Evolutionary conservation across 495 filamentous ascomycete species (phyloP).

Genomic region (Penicillium atrosanguineum): DNA sequence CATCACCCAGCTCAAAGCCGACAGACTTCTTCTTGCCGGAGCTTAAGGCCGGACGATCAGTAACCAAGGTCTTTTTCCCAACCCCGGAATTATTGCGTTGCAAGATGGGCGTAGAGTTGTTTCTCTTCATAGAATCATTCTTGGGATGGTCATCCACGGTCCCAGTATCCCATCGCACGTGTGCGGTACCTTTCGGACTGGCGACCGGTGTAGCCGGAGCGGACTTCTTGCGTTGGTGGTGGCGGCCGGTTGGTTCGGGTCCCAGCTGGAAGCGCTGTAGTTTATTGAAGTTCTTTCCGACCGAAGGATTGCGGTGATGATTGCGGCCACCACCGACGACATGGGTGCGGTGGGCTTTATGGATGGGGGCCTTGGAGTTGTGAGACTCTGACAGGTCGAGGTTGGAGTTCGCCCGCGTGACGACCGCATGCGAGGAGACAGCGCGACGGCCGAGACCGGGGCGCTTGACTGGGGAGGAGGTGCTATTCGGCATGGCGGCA

Average conservation of each 20-base stretch:
- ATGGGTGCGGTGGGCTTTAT: conserved; percentile 40
- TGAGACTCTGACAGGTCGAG: conserved; percentile 38
- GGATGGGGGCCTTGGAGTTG: conserved; percentile 29
- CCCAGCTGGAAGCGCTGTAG: conserved; percentile 36
- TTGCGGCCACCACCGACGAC: conserved; percentile 45
- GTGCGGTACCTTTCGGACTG: conserved; percentile 36
- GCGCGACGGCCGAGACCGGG: conserved; percentile 47
- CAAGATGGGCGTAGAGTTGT: conserved; percentile 43
- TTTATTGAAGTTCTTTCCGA: conserved; percentile 44
- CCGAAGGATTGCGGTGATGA: conserved; percentile 44
- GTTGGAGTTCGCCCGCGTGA: conserved; percentile 38
- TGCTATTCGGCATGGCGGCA: conserved; percentile 42
- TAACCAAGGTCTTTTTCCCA: conserved; percentile 38
- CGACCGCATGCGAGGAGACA: conserved; percentile 46
- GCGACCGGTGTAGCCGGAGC: conserved; percentile 45
- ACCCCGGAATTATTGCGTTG: conserved; percentile 36
- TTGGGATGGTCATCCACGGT: conserved; percentile 29
- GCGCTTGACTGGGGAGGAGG: conserved; percentile 48
- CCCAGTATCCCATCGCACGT: conserved; percentile 42
- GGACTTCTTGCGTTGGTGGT: conserved; percentile 50
- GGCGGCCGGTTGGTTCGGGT: conserved; percentile 30
- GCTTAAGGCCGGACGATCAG: conserved; percentile 37
- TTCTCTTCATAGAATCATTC: conserved; percentile 42
- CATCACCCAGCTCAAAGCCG: conserved; percentile 48
- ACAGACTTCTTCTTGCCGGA: conserved; percentile 47